Evolutionary conservation across 2,329 filamentous ascomycete species (phyloP).

Genomic region (Fusarium cyanostomum): DNA sequence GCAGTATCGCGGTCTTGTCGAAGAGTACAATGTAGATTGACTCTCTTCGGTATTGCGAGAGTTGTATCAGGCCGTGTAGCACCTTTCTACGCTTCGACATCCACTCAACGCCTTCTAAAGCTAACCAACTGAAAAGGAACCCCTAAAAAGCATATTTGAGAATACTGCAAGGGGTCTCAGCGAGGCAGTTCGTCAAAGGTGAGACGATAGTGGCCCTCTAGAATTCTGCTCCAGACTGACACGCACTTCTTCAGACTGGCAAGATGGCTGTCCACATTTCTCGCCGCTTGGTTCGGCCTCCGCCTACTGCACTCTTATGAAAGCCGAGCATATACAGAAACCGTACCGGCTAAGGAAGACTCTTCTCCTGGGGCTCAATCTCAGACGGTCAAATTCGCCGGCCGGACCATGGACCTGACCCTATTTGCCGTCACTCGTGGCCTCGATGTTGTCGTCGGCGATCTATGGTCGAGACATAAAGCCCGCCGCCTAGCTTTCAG

Average conservation of each 20-base stretch:
- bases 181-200: slow-evolving; percentile 43
- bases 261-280: slow-evolving; percentile 67
- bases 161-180: slow-evolving; percentile 39
- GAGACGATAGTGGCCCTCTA: slow-evolving; percentile 8
- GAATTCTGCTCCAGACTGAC: slow-evolving; percentile 19
- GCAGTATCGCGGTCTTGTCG: too few relatives aligned
- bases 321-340: slow-evolving; percentile 55
- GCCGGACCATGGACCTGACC: slow-evolving; percentile 82
- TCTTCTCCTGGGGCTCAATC: slow-evolving; percentile 40
- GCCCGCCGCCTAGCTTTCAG: slow-evolving; percentile 54
- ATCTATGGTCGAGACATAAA: slow-evolving; percentile 67
- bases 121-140: slow-evolving; percentile 42
- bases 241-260: slow-evolving; percentile 55
- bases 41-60: not conserved
- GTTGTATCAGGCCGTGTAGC: not conserved
- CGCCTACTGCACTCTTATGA: slow-evolving; percentile 66
- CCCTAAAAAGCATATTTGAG: slow-evolving; percentile 44
- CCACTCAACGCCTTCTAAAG: slow-evolving; percentile 3
- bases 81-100: not conserved
- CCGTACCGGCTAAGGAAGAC: slow-evolving; percentile 45
- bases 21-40: not conserved
- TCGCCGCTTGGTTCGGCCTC: slow-evolving; percentile 67
- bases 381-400: slow-evolving; percentile 58
- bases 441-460: slow-evolving; percentile 73
- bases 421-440: slow-evolving; percentile 80